Base-by-base conservation (phyloP, 192 early-diverging fungal species). In the Haplosporangium gracile region DNA sequence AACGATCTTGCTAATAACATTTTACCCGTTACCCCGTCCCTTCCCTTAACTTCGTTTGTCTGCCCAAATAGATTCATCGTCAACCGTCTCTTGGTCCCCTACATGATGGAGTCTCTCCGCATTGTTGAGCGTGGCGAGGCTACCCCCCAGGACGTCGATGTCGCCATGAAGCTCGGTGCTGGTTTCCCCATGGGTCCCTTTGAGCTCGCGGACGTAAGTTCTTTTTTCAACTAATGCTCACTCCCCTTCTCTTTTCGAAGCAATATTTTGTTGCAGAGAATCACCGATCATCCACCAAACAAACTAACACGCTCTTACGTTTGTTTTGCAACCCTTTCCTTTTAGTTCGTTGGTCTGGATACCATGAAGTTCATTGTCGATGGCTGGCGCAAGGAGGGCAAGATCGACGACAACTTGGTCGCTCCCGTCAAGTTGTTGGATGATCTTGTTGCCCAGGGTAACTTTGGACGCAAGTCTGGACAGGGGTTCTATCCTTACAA, bases 121-220 rank as follows among this genome's bases (percentile, higher is more conserved):
- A 90, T 99, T 51, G 91, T 97, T 60, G 97, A 98, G 88, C 95
- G 97, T 81, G 96, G 93, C 34, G 98, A 97, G 53, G 97, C 97
- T 1, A 90, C 93, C 65, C 89, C 92, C 60, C 85, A 94, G 76
- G 98, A 99, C 85, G 95, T 99, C 39, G 98, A 99, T 82, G 95
- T 92, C 57, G 98, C 97, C 45, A 99, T 99, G 98, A 98, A 98
- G 91, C 93, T 98, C 76, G 98, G 98, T 70, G 97, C 97, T 45
- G 98, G 98, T 40, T 97, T 97, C 90, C 97, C 97, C 26, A 97
- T 98, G 97, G 98, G 98, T 36, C 97, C 98, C 20, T 94, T 95
- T 77, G 95, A 95, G 86, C 90, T 96, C 72, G 91, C 93, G 60
- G 96, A 96, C 80, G 93, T 95, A 90, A 72, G 90, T 92, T 36